These are phyloP conservation scores for Fusarium pilosicola DNA, from an alignment of 2,329 filamentous ascomycete species.

Conservation along the genomic window DNA sequence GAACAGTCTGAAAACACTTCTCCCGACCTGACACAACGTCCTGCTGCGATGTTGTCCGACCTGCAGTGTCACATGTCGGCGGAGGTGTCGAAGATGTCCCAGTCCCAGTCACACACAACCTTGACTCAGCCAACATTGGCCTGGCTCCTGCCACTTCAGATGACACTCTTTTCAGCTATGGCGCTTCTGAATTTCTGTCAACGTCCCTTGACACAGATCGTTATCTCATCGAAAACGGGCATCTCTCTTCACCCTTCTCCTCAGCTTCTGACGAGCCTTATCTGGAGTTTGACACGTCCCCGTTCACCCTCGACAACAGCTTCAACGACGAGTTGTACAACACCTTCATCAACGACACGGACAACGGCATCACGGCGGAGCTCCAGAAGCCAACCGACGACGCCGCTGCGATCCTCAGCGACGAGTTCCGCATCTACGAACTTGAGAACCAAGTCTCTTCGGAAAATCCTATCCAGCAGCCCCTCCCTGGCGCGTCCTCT, in stretches of 20 bases:
- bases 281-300: conserved; percentile 69
- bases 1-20: conserved; percentile 56
- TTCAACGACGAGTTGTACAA: conserved; percentile 61
- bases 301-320: conserved; percentile 60
- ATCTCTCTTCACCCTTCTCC: conserved; percentile 78
- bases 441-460: conserved; percentile 69
- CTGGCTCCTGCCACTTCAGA: conserved; percentile 65
- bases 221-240: conserved; percentile 79
- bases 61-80: conserved; percentile 99
- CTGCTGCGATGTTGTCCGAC: conserved; percentile 99
- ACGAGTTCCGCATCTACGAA: conserved; percentile 64
- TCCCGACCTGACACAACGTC: conserved; percentile 99
- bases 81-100: conserved; percentile 63
- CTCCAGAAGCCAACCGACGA: conserved; percentile 60
- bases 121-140: conserved; percentile 52
- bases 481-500: conserved; percentile 78
- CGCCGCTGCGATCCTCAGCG: conserved; percentile 63
- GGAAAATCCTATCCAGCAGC: conserved; percentile 77
- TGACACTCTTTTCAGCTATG: conserved; percentile 73
- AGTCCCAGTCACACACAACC: conserved; percentile 51
- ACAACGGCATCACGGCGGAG: conserved; percentile 57
- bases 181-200: conserved; percentile 75
- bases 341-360: conserved; percentile 66
- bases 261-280: conserved; percentile 73
- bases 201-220: conserved; percentile 76